Percentiles rank a stretch among this genome's conserved stretches.
phyloP scores from a whole-genome alignment of 306 rosid species.

The Quercus alba region DNA sequence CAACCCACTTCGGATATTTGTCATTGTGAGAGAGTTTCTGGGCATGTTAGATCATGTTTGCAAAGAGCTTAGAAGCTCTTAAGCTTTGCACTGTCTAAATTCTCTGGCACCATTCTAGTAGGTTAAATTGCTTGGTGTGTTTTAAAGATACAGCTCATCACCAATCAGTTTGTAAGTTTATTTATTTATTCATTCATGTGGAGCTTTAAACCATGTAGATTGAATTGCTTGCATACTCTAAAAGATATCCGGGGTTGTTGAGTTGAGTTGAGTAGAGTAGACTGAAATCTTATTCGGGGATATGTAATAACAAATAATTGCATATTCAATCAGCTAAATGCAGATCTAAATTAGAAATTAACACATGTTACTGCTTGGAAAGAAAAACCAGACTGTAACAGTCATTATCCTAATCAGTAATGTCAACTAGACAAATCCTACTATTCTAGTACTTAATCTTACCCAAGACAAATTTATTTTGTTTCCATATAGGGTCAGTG shows the following conservation, averaged over 20 bases:
- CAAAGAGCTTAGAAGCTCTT: conserved; percentile 75
- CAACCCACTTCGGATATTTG: conserved; percentile 77
- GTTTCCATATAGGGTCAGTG: too few relatives aligned
- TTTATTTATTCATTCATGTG: background rate
- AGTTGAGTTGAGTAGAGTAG: background rate
- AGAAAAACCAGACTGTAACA: too few relatives aligned
- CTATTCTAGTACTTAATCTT: too few relatives aligned
- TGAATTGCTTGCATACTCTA: background rate
- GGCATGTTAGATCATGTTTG: conserved; percentile 88
- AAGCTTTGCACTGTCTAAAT: conserved; percentile 42
- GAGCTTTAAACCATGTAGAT: background rate
- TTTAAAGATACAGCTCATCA: background rate
- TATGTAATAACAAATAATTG: too few relatives aligned
- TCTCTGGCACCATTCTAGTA: conserved; percentile 77
- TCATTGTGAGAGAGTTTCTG: conserved; percentile 89
- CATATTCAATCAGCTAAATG: too few relatives aligned
- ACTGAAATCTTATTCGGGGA: too few relatives aligned
- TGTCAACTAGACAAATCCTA: too few relatives aligned
- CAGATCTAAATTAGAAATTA: too few relatives aligned
- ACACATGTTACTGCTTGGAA: too few relatives aligned
- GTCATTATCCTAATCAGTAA: too few relatives aligned
- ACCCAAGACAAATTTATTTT: too few relatives aligned
- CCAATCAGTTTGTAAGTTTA: background rate
- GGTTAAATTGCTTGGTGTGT: conserved; percentile 14
- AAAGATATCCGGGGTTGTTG: too few relatives aligned